A percentile compares a stretch with the other conserved stretches of the same genome.
Conservation (phyloP, 2,329 filamentous ascomycete genomes). For the Venturia aucupariae region DNA sequence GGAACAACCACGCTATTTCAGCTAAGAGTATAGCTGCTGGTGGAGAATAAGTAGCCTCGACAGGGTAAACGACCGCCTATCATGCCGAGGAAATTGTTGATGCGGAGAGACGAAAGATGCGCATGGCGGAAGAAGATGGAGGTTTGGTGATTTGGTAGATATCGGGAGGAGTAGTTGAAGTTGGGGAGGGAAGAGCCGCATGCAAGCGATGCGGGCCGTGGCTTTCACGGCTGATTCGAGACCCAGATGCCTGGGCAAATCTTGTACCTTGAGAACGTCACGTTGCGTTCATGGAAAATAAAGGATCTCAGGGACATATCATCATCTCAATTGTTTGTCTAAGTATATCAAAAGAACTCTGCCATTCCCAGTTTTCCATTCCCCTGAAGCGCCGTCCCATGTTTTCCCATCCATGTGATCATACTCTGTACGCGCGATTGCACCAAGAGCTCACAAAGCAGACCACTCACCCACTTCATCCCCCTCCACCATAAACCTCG, state of each 20-base stretch:
- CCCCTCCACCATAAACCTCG: not conserved
- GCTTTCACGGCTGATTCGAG: not conserved
- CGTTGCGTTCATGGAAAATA: not conserved
- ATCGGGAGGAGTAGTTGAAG: not conserved
- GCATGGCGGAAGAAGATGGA: not conserved
- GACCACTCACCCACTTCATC: not conserved
- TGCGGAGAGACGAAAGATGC: not conserved
- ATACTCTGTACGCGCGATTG: too few species aligned
- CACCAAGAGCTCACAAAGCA: not conserved
- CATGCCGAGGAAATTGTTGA: not conserved
- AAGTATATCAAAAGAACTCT: not conserved
- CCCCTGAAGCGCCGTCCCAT: not conserved
- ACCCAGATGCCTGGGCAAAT: not conserved
- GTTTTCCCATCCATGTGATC: not conserved
- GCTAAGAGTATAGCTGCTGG: not conserved
- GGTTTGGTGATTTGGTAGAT: not conserved
- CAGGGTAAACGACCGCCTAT: too few species aligned
- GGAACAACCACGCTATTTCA: not conserved
- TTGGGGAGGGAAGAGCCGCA: not conserved
- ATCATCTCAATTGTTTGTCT: not conserved
- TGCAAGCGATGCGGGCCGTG: not conserved
- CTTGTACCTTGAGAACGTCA: too few species aligned
- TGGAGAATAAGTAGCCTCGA: too few species aligned
- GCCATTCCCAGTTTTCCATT: not conserved
- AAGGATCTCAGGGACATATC: not conserved